Percentiles rank a stretch among this genome's conserved stretches.
Conservation (phyloP, 805 yeast genomes). For the Phaffomyces opuntiae region DNA sequence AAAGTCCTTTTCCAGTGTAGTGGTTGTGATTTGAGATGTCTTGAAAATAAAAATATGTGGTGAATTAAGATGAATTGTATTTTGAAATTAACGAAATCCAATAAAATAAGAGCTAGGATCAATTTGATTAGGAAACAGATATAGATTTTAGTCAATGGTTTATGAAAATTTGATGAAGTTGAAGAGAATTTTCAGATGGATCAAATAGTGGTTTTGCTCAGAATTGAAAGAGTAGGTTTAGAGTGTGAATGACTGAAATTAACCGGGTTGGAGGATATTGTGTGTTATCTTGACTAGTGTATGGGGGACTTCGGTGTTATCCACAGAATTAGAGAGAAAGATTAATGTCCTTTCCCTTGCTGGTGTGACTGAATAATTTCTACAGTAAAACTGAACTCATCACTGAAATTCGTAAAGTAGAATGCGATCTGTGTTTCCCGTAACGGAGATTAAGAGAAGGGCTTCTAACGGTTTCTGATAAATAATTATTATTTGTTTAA, state of each 20-base stretch:
- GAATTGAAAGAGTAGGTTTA: too few species aligned
- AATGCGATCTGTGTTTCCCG: slow-evolving; percentile 5
- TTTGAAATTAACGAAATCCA: neutral
- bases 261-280: too few species aligned
- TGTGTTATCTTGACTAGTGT: too few species aligned
- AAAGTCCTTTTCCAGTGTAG: neutral
- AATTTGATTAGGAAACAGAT: neutral
- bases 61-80: neutral
- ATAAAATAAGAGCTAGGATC: too few species aligned
- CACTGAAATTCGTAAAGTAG: neutral
- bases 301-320: too few species aligned
- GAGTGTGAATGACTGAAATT: too few species aligned
- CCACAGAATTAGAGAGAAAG: too few species aligned
- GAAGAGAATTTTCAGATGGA: neutral
- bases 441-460: neutral
- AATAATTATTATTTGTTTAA: too few species aligned
- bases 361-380: neutral
- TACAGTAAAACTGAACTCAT: neutral
- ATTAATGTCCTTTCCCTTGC: too few species aligned
- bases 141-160: neutral
- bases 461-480: too few species aligned
- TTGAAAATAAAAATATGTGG: neutral
- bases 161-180: neutral
- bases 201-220: too few species aligned
- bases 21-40: neutral